These are phyloP conservation scores for Capsicum chinense DNA, from an alignment of 257 asterid species.

Conservation along the genomic window DNA sequence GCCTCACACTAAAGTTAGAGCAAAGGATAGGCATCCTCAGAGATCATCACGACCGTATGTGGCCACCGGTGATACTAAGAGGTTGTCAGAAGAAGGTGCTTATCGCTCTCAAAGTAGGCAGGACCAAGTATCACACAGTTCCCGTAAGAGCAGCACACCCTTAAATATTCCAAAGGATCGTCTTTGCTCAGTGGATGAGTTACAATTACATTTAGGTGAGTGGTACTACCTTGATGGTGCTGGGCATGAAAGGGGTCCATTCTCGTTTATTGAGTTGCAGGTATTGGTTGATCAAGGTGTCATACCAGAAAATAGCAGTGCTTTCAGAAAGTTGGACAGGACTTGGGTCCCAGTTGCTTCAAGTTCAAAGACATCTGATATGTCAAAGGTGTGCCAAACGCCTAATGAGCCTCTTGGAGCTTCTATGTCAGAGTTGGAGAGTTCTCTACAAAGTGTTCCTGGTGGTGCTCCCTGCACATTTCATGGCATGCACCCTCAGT, in stretches of 20 bases:
- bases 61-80: slow-evolving; percentile 62
- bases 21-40: slow-evolving; percentile 68
- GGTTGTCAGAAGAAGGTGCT: slow-evolving; percentile 71
- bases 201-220: slow-evolving; percentile 77
- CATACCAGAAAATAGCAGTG: slow-evolving; percentile 76
- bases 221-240: slow-evolving; percentile 98
- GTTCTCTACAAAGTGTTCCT: slow-evolving; percentile 37
- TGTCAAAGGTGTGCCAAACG: slow-evolving; percentile 42
- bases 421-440: slow-evolving; percentile 45
- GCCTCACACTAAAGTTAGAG: slow-evolving; percentile 70
- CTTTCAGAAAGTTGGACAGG: slow-evolving; percentile 80
- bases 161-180: slow-evolving; percentile 61
- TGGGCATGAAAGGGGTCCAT: slow-evolving; percentile 97
- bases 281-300: slow-evolving; percentile 80
- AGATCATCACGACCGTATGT: slow-evolving; percentile 61
- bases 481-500: slow-evolving; percentile 85
- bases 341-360: slow-evolving; percentile 85
- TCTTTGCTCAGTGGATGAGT: slow-evolving; percentile 72
- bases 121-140: slow-evolving; percentile 63
- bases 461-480: slow-evolving; percentile 51
- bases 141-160: slow-evolving; percentile 49
- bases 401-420: slow-evolving; percentile 37
- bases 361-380: slow-evolving; percentile 44
- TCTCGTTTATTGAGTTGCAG: slow-evolving; percentile 77
- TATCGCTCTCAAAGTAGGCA: slow-evolving; percentile 49